Conservation (phyloP, 768 basidiomycete genomes). For the Amanita rubescens region DNA sequence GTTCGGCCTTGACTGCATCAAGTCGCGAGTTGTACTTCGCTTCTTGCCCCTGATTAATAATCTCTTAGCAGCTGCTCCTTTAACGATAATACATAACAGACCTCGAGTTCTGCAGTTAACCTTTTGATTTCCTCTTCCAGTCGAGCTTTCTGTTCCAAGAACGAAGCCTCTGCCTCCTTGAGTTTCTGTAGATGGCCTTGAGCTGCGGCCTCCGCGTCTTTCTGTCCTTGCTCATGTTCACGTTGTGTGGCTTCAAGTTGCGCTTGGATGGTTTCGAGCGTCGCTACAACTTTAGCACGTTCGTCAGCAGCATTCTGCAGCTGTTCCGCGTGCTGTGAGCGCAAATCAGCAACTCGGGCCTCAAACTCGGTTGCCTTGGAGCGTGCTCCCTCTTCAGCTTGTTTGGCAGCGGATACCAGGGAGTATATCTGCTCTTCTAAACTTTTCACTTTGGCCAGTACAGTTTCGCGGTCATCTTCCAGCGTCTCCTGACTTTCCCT, state of each 20-base stretch:
- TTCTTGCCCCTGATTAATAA: slow-evolving; percentile 51
- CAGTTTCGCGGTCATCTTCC: slow-evolving; percentile 49
- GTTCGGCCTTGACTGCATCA: slow-evolving; percentile 57
- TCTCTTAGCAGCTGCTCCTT: not conserved
- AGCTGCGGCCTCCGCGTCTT: slow-evolving; percentile 34
- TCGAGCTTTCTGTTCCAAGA: slow-evolving; percentile 42
- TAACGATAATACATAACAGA: slow-evolving; percentile 21
- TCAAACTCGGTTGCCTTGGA: slow-evolving; percentile 40
- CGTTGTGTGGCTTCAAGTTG: slow-evolving; percentile 38
- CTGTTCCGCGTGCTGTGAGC: slow-evolving; percentile 38
- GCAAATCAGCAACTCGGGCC: slow-evolving; percentile 31
- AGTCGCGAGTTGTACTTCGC: slow-evolving; percentile 60
- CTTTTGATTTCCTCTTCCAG: slow-evolving; percentile 47
- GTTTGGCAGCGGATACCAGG: slow-evolving; percentile 39
- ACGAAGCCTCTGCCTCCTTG: slow-evolving; percentile 43
- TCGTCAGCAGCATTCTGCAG: slow-evolving; percentile 37
- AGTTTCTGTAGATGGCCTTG: slow-evolving; percentile 43
- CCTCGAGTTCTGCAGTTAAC: slow-evolving; percentile 60
- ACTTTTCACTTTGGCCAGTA: slow-evolving; percentile 36
- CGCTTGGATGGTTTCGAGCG: slow-evolving; percentile 37
- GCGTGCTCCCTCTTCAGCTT: slow-evolving; percentile 38
- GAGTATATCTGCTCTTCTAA: slow-evolving; percentile 49
- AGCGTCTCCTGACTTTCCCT: slow-evolving; percentile 61
- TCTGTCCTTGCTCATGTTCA: slow-evolving; percentile 42
- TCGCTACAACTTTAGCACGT: slow-evolving; percentile 33